These are phyloP conservation scores for Termitomyces sp. DNA, from an alignment of 768 basidiomycete genomes.

Conservation along the genomic window DNA sequence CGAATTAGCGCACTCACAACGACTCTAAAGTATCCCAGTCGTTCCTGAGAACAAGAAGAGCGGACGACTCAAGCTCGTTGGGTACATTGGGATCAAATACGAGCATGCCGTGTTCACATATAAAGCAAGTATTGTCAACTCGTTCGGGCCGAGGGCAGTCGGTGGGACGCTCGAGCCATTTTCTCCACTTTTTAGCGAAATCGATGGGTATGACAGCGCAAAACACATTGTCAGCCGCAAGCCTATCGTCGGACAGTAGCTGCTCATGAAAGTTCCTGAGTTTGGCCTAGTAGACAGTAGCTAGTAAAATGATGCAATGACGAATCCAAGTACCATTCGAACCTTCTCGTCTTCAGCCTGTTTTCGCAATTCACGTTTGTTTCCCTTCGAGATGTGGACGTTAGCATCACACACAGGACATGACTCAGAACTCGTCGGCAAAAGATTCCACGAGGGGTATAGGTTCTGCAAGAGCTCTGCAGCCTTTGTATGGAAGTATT, in stretches of 20 bases:
- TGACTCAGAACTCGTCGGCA: constrained; percentile 42
- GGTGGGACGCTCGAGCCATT: constrained; percentile 61
- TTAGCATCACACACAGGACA: constrained; percentile 65
- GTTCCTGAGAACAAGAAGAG: constrained; percentile 51
- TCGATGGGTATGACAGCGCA: constrained; percentile 57
- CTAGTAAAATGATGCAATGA: background rate
- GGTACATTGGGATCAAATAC: constrained; percentile 62
- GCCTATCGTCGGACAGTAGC: constrained; percentile 40
- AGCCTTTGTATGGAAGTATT: constrained; percentile 39
- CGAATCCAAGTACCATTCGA: constrained; percentile 6
- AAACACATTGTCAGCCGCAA: constrained; percentile 43
- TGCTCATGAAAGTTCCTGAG: constrained; percentile 63
- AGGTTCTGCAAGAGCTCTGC: constrained; percentile 47
- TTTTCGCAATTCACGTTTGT: constrained; percentile 58
- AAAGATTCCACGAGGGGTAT: constrained; percentile 65
- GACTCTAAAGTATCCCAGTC: constrained; percentile 65
- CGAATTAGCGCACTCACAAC: constrained; percentile 40
- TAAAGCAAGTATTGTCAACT: constrained; percentile 58
- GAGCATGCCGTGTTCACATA: constrained; percentile 67
- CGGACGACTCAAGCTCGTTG: constrained; percentile 54
- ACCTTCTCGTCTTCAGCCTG: constrained; percentile 82
- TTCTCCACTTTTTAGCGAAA: constrained; percentile 67
- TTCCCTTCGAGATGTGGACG: constrained; percentile 53
- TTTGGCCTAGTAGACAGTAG: constrained; percentile 45
- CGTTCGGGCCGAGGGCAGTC: constrained; percentile 53